Evolutionary conservation across 768 basidiomycete species (phyloP).

Genomic region (Rhizopogon roseolus): DNA sequence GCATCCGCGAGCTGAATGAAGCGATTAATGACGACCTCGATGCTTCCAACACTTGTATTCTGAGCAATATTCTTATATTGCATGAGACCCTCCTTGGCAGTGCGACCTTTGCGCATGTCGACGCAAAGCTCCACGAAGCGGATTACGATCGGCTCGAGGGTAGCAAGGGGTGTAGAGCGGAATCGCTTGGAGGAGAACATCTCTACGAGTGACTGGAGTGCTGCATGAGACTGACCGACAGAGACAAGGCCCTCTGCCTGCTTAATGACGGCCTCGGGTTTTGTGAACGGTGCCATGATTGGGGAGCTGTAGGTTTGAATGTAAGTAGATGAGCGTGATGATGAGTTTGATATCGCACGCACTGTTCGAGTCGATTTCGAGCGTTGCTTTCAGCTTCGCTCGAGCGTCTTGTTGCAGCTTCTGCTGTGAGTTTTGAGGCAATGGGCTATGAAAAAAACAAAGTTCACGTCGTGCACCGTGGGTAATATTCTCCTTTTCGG

Average conservation of each 20-base stretch:
- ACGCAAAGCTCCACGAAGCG: conserved; percentile 97
- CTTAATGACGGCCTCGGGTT: conserved; percentile 87
- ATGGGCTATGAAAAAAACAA: conserved; percentile 7
- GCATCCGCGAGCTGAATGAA: conserved; percentile 80
- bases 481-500: background rate
- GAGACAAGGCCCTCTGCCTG: conserved; percentile 93
- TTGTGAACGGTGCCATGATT: conserved; percentile 84
- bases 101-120: conserved; percentile 87
- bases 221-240: conserved; percentile 86
- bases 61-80: conserved; percentile 98
- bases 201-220: conserved; percentile 85
- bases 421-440: conserved; percentile 2
- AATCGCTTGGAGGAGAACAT: conserved; percentile 94
- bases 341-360: background rate
- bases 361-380: background rate
- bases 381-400: background rate
- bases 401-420: background rate
- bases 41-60: conserved; percentile 83
- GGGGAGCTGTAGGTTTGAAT: conserved; percentile 1
- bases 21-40: conserved; percentile 85
- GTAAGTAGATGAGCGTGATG: background rate
- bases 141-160: conserved; percentile 93
- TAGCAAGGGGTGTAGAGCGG: conserved; percentile 80
- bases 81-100: conserved; percentile 94
- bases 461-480: conserved; percentile 1